Base-by-base conservation (phyloP, 176 grass and related monocot species). In the Canna indica region DNA sequence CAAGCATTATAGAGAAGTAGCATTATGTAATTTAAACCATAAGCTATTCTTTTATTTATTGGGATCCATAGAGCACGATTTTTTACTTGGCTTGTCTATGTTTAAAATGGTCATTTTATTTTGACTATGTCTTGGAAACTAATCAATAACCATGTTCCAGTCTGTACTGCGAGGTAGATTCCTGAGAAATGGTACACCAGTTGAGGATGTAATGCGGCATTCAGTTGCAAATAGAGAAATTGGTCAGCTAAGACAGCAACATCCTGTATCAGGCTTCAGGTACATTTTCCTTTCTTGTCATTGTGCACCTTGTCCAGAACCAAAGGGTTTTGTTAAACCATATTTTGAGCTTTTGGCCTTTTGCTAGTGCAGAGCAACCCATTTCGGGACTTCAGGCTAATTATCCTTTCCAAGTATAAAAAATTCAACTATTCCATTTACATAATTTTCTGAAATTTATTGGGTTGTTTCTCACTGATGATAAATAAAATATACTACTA, bases 261-360 rank as follows among this genome's bases (percentile, higher is more conserved):
- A 84, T 68, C 64, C 75, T 31, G 87, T 85, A 54, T 75, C 82
- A 81, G 77, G 80, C 86, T 72, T 88, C 72, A 95, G 91, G 91
- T 95, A 85, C 64, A 78, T 14, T 72, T 85, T 80, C 22, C 53
- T 70, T 69, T 59, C 28, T 68, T 22, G 25, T 72, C 62, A 59
- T 76, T 64, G 33, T 50, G 18, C 79, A 72, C 42, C 60, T 25
- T 36, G 31, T 58, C 34, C 53, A 12, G 22, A 12, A 46, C 26
- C 59, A 11, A 36, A 30, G 27, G 8, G 34, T 36, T 60, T 68
- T 63, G 14, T 77, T 18, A 36, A 27, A 52, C 47, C 27, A 9
- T 30, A 34, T 46, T 72, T 8, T 14, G 59, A 48, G 48, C 15
- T 46, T 61, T 8, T 14, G 59, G 36, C 41, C 15, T 46, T 61